Evolutionary conservation across 73 alveolate genomes (phyloP).

Genomic region (Stentor coeruleus): DNA sequence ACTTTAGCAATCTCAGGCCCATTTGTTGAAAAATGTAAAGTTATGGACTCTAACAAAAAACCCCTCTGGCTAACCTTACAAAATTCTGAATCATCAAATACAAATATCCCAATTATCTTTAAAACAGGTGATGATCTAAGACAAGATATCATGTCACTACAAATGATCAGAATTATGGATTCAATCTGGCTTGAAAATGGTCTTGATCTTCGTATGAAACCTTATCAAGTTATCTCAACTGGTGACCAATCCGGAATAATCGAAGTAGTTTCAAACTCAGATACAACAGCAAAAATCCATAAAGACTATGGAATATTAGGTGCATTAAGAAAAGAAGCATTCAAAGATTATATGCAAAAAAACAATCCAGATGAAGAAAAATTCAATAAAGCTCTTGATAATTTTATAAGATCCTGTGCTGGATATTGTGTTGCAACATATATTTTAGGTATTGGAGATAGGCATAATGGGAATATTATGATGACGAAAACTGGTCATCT

Average conservation of each 20-base stretch:
- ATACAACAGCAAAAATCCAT: slow-evolving; percentile 39
- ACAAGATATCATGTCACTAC: slow-evolving; percentile 87
- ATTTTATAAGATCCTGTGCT: slow-evolving; percentile 81
- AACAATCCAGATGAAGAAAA: slow-evolving; percentile 45
- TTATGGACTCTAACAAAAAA: slow-evolving; percentile 60
- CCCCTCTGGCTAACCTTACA: slow-evolving; percentile 59
- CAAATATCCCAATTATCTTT: slow-evolving; percentile 18
- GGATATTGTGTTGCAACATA: slow-evolving; percentile 96
- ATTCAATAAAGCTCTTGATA: slow-evolving; percentile 56
- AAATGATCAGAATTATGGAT: slow-evolving; percentile 88
- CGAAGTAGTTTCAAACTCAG: slow-evolving; percentile 84
- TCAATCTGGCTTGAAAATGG: slow-evolving; percentile 93
- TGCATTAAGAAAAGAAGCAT: slow-evolving; percentile 51
- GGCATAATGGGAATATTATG: slow-evolving; percentile 96
- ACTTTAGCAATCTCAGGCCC: neutral
- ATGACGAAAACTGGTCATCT: slow-evolving; percentile 84
- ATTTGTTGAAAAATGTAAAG: slow-evolving; percentile 54
- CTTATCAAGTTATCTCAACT: slow-evolving; percentile 92
- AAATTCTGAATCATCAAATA: slow-evolving; percentile 48
- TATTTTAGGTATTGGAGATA: slow-evolving; percentile 94
- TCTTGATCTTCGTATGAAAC: slow-evolving; percentile 85
- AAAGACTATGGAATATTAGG: slow-evolving; percentile 40
- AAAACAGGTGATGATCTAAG: slow-evolving; percentile 94
- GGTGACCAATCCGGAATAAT: slow-evolving; percentile 94
- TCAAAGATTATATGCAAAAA: slow-evolving; percentile 51